Evolutionary conservation across 2,329 filamentous ascomycete species (phyloP).

Genomic region (Alternaria atra): DNA sequence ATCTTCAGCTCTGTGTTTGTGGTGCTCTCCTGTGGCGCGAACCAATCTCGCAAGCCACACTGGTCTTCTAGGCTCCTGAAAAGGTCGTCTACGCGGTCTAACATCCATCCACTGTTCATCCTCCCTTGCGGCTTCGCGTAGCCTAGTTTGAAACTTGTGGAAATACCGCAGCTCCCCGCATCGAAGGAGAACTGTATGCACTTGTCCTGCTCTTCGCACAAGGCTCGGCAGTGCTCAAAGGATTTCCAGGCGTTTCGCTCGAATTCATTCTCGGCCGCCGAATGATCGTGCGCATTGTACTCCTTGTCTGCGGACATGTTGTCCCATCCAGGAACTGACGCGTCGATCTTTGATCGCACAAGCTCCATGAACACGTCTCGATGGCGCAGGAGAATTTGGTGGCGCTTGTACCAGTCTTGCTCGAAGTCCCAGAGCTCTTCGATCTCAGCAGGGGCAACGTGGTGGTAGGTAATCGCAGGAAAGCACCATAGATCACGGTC

Average conservation of each 20-base stretch:
- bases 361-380: constrained; percentile 50
- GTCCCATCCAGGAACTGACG: constrained; percentile 42
- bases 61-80: constrained; percentile 43
- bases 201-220: constrained; percentile 44
- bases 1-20: constrained; percentile 27
- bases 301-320: constrained; percentile 49
- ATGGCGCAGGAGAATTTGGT: constrained; percentile 47
- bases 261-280: constrained; percentile 25
- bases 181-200: constrained; percentile 50
- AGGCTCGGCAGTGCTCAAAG: constrained; percentile 44
- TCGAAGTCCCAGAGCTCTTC: constrained; percentile 52
- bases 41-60: constrained; percentile 48
- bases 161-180: constrained; percentile 43
- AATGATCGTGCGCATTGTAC: constrained; percentile 47
- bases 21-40: constrained; percentile 33
- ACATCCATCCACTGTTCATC: constrained; percentile 48
- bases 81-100: constrained; percentile 46
- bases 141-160: constrained; percentile 42
- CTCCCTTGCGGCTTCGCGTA: constrained; percentile 41
- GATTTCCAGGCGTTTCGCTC: constrained; percentile 49
- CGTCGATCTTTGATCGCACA: constrained; percentile 41
- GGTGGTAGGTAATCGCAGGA: constrained; percentile 54
- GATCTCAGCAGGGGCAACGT: constrained; percentile 50
- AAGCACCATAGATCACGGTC: constrained; percentile 55
- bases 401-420: constrained; percentile 50